A percentile compares a stretch with the other conserved stretches of the same genome.
phyloP scores from a whole-genome alignment of 148 eudicot species.

The Heliamphora exappendiculata region DNA sequence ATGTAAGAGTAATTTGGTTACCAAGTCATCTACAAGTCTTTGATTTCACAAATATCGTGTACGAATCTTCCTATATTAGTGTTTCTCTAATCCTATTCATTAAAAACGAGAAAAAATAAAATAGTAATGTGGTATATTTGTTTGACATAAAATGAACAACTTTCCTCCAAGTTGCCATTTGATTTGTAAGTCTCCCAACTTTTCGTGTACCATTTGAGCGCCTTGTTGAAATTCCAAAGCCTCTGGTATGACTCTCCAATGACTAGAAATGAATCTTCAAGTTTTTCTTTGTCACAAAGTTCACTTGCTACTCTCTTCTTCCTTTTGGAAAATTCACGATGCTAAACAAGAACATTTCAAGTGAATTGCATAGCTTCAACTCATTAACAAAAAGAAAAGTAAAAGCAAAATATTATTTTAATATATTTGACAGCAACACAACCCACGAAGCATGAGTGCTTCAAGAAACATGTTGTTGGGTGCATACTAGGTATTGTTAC shows the following conservation, averaged over 20 bases:
- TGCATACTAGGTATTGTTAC: too few relatives aligned
- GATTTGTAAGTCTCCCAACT: constrained; percentile 57
- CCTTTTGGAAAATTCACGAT: constrained; percentile 51
- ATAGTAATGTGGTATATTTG: not conserved
- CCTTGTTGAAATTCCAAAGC: constrained; percentile 67
- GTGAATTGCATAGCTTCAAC: not conserved
- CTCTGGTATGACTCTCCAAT: constrained; percentile 87
- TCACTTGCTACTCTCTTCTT: constrained; percentile 70
- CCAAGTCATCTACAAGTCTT: not conserved
- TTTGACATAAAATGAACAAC: not conserved
- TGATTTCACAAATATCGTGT: not conserved
- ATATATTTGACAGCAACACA: too few relatives aligned
- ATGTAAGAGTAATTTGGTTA: not conserved
- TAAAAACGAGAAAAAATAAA: not conserved
- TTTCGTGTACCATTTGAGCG: constrained; percentile 72
- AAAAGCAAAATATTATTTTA: not conserved
- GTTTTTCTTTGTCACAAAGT: constrained; percentile 79
- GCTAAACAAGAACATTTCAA: constrained; percentile 33
- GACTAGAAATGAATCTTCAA: constrained; percentile 66
- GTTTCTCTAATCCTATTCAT: not conserved
- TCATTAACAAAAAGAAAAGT: not conserved
- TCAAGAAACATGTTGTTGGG: too few relatives aligned
- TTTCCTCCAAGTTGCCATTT: constrained; percentile 82
- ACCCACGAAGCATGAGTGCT: too few relatives aligned
- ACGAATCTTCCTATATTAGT: not conserved